These are phyloP conservation scores for Draba incana DNA, from an alignment of 345 rosid species.

Conservation along the genomic window DNA sequence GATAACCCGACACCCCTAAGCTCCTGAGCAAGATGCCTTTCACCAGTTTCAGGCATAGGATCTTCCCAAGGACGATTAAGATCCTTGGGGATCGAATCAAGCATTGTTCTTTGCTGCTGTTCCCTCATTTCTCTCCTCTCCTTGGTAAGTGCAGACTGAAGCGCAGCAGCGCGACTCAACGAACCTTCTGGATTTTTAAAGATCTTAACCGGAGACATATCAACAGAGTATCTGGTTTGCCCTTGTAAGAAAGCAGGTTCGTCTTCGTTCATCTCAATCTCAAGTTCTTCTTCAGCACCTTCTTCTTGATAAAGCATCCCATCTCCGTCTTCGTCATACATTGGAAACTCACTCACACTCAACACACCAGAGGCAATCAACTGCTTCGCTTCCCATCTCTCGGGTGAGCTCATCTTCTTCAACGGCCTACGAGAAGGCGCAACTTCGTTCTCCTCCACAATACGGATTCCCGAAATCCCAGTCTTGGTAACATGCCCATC, in stretches of 20 bases:
- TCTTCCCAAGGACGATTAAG: constrained; percentile 98
- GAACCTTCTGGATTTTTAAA: constrained; percentile 95
- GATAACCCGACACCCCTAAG: constrained; percentile 89
- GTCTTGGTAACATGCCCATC: constrained; percentile 63
- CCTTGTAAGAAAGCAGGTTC: constrained; percentile 88
- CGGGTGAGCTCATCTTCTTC: constrained; percentile 89
- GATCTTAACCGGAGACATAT: constrained; percentile 90
- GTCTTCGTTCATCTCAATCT: constrained; percentile 88
- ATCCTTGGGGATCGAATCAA: constrained; percentile 94
- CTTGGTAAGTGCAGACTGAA: constrained; percentile 89
- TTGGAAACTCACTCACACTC: constrained; percentile 59
- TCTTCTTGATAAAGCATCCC: constrained; percentile 82
- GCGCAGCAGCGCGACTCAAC: constrained; percentile 88
- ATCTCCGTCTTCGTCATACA: constrained; percentile 86
- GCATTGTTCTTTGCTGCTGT: constrained; percentile 88
- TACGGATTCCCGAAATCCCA: constrained; percentile 77
- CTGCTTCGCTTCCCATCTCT: constrained; percentile 90
- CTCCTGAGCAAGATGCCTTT: constrained; percentile 92
- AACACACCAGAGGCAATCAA: constrained; percentile 88
- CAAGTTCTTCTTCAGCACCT: constrained; percentile 91
- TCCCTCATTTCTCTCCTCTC: constrained; percentile 82
- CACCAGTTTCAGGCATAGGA: constrained; percentile 91
- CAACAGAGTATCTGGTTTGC: constrained; percentile 68
- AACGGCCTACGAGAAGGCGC: constrained; percentile 64
- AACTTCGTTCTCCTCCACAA: constrained; percentile 60